phyloP scores from a whole-genome alignment of 495 filamentous ascomycete species.

The Thozetella sp. region DNA sequence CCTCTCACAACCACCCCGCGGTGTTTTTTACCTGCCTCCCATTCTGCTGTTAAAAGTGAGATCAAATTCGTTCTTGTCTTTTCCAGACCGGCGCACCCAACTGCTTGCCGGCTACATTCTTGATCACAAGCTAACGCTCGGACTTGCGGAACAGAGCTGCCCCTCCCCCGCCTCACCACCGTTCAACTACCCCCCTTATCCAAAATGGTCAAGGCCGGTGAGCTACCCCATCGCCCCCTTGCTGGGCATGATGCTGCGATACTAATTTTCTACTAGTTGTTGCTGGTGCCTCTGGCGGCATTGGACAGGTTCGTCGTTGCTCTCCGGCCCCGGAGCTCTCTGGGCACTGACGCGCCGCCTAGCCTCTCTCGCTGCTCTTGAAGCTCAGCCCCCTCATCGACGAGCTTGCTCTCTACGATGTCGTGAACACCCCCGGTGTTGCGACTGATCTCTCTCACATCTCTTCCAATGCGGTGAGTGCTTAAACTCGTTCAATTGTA shows the following conservation, averaged over 20 bases:
- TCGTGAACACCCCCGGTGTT: conserved; percentile 97
- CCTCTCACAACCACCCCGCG: background rate
- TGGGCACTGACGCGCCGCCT: background rate
- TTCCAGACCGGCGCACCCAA: no score
- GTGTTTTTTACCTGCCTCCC: background rate
- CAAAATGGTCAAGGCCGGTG: conserved; percentile 91
- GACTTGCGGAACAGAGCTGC: conserved; percentile 10
- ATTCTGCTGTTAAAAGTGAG: background rate
- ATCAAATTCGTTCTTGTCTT: no score
- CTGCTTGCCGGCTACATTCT: conserved; percentile 7
- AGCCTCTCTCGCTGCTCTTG: conserved; percentile 95
- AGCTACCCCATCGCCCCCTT: conserved; percentile 21
- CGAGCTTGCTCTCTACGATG: conserved; percentile 96
- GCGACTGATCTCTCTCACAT: conserved; percentile 96
- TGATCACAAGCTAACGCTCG: conserved; percentile 9
- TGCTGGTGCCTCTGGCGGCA: conserved; percentile 95
- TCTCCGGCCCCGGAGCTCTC: background rate
- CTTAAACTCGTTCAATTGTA: conserved; percentile 6
- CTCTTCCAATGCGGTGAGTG: conserved; percentile 84
- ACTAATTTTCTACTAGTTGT: conserved; percentile 65
- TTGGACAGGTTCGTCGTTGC: conserved; percentile 77
- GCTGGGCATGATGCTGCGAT: background rate
- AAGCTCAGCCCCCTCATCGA: conserved; percentile 85
- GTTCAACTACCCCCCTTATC: conserved; percentile 16
- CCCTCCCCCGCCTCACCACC: conserved; percentile 19